Percentiles rank a stretch among this genome's conserved stretches.
Conservation (phyloP, 2,329 filamentous ascomycete genomes). For the Stachybotrys elegans region DNA sequence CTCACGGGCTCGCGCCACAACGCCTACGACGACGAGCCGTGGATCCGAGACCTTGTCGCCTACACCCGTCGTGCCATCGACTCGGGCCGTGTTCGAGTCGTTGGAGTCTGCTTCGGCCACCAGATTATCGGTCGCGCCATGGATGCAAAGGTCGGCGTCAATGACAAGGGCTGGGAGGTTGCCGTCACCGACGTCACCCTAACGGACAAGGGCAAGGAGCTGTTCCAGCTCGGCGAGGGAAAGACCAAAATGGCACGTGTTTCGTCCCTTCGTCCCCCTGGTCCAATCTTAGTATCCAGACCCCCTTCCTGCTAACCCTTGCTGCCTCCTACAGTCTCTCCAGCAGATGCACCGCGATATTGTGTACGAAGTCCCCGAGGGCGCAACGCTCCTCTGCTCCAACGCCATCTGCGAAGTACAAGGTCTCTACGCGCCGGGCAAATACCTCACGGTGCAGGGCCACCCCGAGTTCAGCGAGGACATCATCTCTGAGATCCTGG, state of each 20-base stretch:
- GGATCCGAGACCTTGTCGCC: constrained; percentile 37
- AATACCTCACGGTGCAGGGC: constrained; percentile 39
- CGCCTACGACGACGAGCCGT: constrained; percentile 36
- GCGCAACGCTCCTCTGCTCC: constrained; percentile 33
- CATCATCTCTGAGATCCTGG: constrained; percentile 32
- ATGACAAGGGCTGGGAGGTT: constrained; percentile 38
- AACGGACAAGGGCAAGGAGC: constrained; percentile 31
- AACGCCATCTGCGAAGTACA: constrained; percentile 37
- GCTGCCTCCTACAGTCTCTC: constrained; percentile 23
- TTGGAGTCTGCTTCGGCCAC: constrained; percentile 45
- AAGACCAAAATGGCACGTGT: constrained; percentile 23
- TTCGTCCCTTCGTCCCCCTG: constrained; percentile 55
- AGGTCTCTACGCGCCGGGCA: constrained; percentile 33
- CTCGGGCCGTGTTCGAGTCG: constrained; percentile 54
- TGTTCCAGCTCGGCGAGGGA: constrained; percentile 26
- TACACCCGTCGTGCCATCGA: constrained; percentile 28
- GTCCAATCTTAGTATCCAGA: constrained; percentile 57
- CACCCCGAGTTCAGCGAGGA: constrained; percentile 40
- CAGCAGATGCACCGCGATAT: constrained; percentile 46
- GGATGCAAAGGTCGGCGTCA: constrained; percentile 30
- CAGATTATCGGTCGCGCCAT: constrained; percentile 41
- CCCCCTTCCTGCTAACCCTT: constrained; percentile 54
- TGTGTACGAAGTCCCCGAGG: constrained; percentile 32
- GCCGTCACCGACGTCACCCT: constrained; percentile 35
- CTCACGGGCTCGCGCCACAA: constrained; percentile 68